Base-by-base conservation (phyloP, 2,329 filamentous ascomycete species). In the Apiospora rasikravindrae region DNA sequence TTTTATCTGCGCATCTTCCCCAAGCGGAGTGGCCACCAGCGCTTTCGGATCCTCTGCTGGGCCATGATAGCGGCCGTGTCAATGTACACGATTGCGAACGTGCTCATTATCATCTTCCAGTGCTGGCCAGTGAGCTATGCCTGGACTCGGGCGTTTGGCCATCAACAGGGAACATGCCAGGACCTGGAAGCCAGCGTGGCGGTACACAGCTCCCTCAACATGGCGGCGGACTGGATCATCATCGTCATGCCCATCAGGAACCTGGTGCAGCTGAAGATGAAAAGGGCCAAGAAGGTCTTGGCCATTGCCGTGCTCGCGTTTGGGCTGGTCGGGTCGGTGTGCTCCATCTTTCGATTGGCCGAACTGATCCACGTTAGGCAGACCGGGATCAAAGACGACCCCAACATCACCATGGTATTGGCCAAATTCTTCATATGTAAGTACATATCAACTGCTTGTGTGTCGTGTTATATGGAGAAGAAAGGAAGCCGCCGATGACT, bases 251-350 rank as follows among this genome's bases (percentile, higher is more conserved):
- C 87, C 0, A 83, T 89, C 29, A 87, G 87, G 0, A 79, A 88
- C 1, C 81, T 89, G 1, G 70, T 87, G 1, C 81, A 82, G 71
- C 80, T 89, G 33, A 87, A 88, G 69, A 83, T 89, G 67, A 83
- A 80, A n/a, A 69, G 78, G 0, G 81, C 80, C 5, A 87, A 88
- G 77, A 89, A 89, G 74, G 70, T 86, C 1, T 86, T 86, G 3
- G 83, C 89, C 0, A 84, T 88, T 16, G 83, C 78, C 49, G 85
- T 89, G 49, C 89, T 89, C 74, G 78, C 85, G 0, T 81, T 89
- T 0, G 88, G 88, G 0, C 80, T 89, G 0, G 88, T 89, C 75
- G 89, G 87, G 0, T 89, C 87, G 0, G 71, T 89, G 10, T 89
- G 87, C 76, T 88, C 87, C 2, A 82, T 89, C 71, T 77, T 89